Percentiles rank a stretch among this genome's conserved stretches.
Conservation (phyloP, 345 rosid genomes). For the Eucalyptus victrix region DNA sequence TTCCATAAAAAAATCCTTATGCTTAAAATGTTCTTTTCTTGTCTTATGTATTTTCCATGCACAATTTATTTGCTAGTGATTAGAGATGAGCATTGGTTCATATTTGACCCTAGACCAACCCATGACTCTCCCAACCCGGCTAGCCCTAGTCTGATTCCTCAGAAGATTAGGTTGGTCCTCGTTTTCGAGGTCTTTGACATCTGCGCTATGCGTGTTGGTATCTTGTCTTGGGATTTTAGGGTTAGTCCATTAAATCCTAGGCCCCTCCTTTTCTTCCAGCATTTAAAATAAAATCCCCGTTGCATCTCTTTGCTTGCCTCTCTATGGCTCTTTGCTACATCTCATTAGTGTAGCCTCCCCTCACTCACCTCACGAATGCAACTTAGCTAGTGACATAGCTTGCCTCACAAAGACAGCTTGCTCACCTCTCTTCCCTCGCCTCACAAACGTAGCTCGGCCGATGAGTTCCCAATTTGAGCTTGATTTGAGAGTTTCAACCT, state of each 20-base stretch:
- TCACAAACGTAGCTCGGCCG: background rate
- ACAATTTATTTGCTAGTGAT: background rate
- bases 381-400: background rate
- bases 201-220: fast-evolving
- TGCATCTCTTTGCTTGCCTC: background rate
- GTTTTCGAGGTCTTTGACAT: fast-evolving
- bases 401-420: too few relatives aligned
- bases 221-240: background rate
- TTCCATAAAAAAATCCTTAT: background rate
- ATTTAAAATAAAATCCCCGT: fast-evolving
- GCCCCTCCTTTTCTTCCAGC: background rate
- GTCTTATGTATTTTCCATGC: background rate
- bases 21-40: background rate
- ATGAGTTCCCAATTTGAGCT: background rate
- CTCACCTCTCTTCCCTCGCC: too few relatives aligned
- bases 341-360: background rate
- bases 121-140: fast-evolving
- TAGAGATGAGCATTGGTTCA: background rate
- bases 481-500: background rate
- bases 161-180: fast-evolving
- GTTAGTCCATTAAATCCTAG: background rate
- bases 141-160: background rate
- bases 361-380: background rate
- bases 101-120: background rate
- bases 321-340: background rate